phyloP scores from a whole-genome alignment of 208 protist species.

The Leishmania arabica region DNA sequence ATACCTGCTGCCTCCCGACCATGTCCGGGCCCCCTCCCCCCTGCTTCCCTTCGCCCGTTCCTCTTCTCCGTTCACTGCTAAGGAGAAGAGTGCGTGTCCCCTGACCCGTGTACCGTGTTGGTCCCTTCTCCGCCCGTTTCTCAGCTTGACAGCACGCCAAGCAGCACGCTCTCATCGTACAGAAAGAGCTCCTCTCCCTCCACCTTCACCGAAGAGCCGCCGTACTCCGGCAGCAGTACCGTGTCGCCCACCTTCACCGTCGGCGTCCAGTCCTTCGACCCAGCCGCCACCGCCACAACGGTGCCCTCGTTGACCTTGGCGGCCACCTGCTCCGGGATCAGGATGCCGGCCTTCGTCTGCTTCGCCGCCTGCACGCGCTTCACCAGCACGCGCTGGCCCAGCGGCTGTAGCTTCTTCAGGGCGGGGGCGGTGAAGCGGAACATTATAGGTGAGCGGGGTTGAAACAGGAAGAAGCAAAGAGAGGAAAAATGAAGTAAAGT shows the following conservation, averaged over 20 bases:
- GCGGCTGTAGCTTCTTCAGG: conserved; percentile 90
- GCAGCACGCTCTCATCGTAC: conserved; percentile 88
- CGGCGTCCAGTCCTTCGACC: conserved; percentile 90
- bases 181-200: conserved; percentile 94
- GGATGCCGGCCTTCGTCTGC: conserved; percentile 92
- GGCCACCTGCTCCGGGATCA: conserved; percentile 92
- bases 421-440: conserved; percentile 73
- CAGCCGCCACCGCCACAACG: conserved; percentile 88
- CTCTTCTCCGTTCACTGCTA: background rate
- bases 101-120: background rate
- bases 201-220: conserved; percentile 86
- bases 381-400: conserved; percentile 91
- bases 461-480: background rate
- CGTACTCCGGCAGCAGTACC: conserved; percentile 92
- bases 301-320: conserved; percentile 94
- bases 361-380: conserved; percentile 86
- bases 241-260: conserved; percentile 90
- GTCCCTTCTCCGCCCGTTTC: background rate
- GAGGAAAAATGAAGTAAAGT: background rate
- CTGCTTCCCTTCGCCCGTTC: background rate
- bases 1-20: background rate
- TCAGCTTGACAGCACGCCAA: conserved; percentile 84
- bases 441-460: conserved; percentile 34
- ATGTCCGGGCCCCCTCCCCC: background rate
- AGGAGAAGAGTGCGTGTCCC: too few species aligned